Base-by-base conservation (phyloP, 2,329 filamentous ascomycete genomes). In the Hypoxylon sp. region DNA sequence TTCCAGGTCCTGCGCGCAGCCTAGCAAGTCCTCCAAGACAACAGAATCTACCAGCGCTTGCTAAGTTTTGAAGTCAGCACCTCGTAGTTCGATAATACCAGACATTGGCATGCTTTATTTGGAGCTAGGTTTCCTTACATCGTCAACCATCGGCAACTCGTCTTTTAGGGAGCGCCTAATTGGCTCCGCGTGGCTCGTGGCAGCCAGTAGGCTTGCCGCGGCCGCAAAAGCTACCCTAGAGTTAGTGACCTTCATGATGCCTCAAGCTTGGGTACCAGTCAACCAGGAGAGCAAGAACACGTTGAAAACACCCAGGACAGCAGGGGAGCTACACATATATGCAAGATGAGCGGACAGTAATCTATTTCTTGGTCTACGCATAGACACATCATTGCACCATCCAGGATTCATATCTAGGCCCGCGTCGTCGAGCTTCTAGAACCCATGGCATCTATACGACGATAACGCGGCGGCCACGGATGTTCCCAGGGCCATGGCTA, bases 1-100 rank as follows among this genome's bases (percentile, higher is more conserved):
- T 55, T 73, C 66, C 21, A 70, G 60, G 27, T 65, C 61, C 53
- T 72, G 69, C 13, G 67, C 68, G 37, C 70, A 72, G n/a, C 65
- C 51, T 24, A 69, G 20, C 17, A 73, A 63, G 57, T 70, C 68
- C 7, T 67, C 66, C 7, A 70, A 23, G 6, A 62, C 47, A 45
- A 73, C 57, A 4, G 67, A 64, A 23, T 68, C 61, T 9, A 69
- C 61, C 1, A 72, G 55, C 7, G 64, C 51, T 60, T 69, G 52
- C 70, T 72, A 45, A 24, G 37, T 3, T 13, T 29, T 43, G 3
- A 35, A 13, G 38, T 67, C 50, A 69, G 61, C 26, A 48, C 23
- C 8, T 9, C 29, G 21, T 29, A 13, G 15, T 11, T n/a, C 15
- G 35, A 9, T 11, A n/a, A 6, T 3, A n/a, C 15, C 9, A 31